A percentile compares a stretch with the other conserved stretches of the same genome.
phyloP scores from a whole-genome alignment of 2,329 filamentous ascomycete genomes.

The Dactylella cylindrospora region DNA sequence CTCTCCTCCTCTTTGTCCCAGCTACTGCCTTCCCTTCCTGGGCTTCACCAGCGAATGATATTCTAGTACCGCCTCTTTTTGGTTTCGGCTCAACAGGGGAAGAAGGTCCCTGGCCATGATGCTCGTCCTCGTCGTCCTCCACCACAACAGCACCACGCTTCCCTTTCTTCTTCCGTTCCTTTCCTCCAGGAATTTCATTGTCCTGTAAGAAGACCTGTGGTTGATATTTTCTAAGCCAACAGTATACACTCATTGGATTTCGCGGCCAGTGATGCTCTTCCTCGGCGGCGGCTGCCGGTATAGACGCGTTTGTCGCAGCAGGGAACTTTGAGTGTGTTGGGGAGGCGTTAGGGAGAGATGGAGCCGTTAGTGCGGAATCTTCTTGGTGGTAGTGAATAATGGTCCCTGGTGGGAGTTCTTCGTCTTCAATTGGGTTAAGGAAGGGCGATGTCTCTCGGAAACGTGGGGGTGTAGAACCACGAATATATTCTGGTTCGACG shows the following conservation, averaged over 20 bases:
- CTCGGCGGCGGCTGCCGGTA: conserved; percentile 58
- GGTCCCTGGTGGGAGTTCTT: conserved; percentile 37
- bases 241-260: conserved; percentile 91
- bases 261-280: conserved; percentile 58
- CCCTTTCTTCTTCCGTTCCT: conserved; percentile 51
- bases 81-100: conserved; percentile 33
- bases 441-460: conserved; percentile 48
- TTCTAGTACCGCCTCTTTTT: conserved; percentile 37
- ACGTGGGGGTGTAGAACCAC: conserved; percentile 46
- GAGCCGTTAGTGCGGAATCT: conserved; percentile 21
- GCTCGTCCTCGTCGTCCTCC: conserved; percentile 36
- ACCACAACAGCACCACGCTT: conserved; percentile 47
- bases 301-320: conserved; percentile 37
- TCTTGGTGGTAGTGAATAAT: conserved; percentile 44
- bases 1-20: conserved; percentile 37
- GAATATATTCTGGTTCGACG: conserved; percentile 42
- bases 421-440: conserved; percentile 44
- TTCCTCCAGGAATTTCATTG: conserved; percentile 57
- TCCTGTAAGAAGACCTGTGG: conserved; percentile 84
- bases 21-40: conserved; percentile 15
- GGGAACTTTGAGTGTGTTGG: conserved; percentile 57
- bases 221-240: conserved; percentile 85
- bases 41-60: conserved; percentile 21
- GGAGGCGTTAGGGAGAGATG: conserved; percentile 45
- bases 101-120: conserved; percentile 14